Conservation (phyloP, 75 land plant genomes). For the Picea sitchensis region DNA sequence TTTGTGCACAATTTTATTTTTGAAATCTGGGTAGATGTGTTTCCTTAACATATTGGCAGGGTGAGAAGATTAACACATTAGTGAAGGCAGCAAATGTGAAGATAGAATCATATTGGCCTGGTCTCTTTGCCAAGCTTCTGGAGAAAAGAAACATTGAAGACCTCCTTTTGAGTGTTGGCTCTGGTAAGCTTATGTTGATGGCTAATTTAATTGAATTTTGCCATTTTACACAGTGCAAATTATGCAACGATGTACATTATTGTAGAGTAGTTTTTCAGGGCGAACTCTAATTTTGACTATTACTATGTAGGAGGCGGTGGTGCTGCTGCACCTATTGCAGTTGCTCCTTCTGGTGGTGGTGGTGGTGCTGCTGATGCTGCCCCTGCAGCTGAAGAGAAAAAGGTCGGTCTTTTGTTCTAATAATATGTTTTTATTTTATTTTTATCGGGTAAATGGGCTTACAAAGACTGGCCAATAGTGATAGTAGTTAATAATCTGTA, state of each 20-base stretch:
- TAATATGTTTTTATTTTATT: not conserved
- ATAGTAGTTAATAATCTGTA: not conserved
- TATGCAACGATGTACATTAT: not conserved
- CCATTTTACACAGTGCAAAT: not conserved
- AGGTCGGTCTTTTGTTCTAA: not conserved
- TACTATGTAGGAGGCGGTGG: slow-evolving; percentile 13
- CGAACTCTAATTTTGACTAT: not conserved
- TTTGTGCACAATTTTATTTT: no score
- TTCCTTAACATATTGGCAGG: slow-evolving; percentile 19
- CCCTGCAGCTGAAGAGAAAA: slow-evolving; percentile 20
- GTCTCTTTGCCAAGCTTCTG: slow-evolving; percentile 52
- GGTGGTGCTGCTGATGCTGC: slow-evolving; percentile 23
- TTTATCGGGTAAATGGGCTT: not conserved
- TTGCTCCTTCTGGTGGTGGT: slow-evolving; percentile 8
- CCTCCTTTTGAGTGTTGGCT: slow-evolving; percentile 39
- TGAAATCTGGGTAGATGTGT: no score
- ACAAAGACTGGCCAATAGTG: not conserved
- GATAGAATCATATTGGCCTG: slow-evolving; percentile 54
- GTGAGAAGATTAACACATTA: slow-evolving; percentile 45
- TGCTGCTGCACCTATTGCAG: slow-evolving; percentile 17
- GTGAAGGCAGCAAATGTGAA: slow-evolving; percentile 51
- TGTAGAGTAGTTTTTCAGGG: not conserved
- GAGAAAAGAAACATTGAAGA: slow-evolving; percentile 57
- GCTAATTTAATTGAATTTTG: not conserved
- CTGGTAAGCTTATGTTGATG: slow-evolving; percentile 24